Evolutionary conservation across 176 grass and related monocot genomes (phyloP).

Genomic region (Paspalum vaginatum): DNA sequence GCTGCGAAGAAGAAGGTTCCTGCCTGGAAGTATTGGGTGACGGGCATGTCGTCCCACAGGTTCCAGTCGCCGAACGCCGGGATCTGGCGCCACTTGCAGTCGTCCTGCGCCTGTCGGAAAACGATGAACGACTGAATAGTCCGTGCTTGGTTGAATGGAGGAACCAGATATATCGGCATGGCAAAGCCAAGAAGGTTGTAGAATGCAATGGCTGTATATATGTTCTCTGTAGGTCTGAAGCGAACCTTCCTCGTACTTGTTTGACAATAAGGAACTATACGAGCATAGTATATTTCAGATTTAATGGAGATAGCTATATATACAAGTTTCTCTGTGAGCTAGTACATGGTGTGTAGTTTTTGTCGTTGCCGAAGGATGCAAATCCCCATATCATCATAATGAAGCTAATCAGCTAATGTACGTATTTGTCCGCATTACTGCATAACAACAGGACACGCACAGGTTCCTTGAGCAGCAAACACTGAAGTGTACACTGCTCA

Average conservation of each 20-base stretch:
- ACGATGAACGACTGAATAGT: not conserved
- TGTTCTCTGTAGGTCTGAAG: not conserved
- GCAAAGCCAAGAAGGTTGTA: not conserved
- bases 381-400: not conserved
- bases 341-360: not conserved
- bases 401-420: conserved; percentile 7
- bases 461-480: not conserved
- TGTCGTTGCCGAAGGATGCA: not conserved
- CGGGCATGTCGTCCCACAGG: conserved; percentile 72
- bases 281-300: conserved; percentile 30
- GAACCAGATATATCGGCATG: not conserved
- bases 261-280: not conserved
- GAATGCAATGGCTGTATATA: not conserved
- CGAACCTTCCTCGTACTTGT: not conserved
- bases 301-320: not conserved
- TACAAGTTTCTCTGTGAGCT: not conserved
- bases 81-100: conserved; percentile 64
- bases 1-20: conserved; percentile 66
- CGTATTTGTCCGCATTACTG: not conserved
- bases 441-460: not conserved
- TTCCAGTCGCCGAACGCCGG: conserved; percentile 84
- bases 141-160: not conserved
- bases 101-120: conserved; percentile 41
- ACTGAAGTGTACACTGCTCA: not conserved
- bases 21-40: conserved; percentile 74